Evolutionary conservation across 306 rosid genomes (phyloP), one percentile per base, ranked within the genome.

Genomic region (Pueraria montana): DNA sequence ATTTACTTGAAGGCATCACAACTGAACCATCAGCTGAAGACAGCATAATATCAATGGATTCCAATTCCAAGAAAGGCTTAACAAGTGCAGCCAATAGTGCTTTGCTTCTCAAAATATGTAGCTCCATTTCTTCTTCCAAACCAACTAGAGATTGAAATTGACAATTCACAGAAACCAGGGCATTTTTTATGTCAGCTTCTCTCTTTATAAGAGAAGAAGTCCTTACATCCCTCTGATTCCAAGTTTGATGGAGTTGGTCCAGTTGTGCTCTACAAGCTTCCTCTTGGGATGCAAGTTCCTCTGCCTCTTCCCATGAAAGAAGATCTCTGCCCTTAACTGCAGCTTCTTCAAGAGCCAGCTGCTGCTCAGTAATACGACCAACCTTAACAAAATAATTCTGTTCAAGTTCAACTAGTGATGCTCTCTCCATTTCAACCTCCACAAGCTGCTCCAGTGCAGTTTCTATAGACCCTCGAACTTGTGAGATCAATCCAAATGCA

Each of bases 221-320:
- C 52, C 94, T 92, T 24, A 34, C 40, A 34, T 34, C 40, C 40
- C 40, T 34, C 40, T 34, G 40, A 34, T 34, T 34, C 40, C 40
- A 34, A 34, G 40, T 34, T 34, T 34, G 40, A 34, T 34, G 32
- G 72, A 95, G 98, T 79, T 95, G 97, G 80, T 91, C 89, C 83
- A 95, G 92, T 84, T 93, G 92, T 70, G 89, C 94, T 84, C 95
- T 91, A 87, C 98, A 93, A 85, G 93, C 97, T 88, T 95, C 98
- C 90, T 95, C 98, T 83, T 95, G 95, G 71, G 97, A 88, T 46
- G 97, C 97, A 79, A 95, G 97, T 88, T 95, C 98, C 85, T 95
- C 98, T 53, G 98, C 97, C 89, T 95, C 98, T 88, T 95, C 98
- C 98, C 98, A 95, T 34, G 97, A 95, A 83, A 95, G 95, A 89